phyloP scores from a whole-genome alignment of 129 eudicot genomes.

The Tanacetum coccineum region DNA sequence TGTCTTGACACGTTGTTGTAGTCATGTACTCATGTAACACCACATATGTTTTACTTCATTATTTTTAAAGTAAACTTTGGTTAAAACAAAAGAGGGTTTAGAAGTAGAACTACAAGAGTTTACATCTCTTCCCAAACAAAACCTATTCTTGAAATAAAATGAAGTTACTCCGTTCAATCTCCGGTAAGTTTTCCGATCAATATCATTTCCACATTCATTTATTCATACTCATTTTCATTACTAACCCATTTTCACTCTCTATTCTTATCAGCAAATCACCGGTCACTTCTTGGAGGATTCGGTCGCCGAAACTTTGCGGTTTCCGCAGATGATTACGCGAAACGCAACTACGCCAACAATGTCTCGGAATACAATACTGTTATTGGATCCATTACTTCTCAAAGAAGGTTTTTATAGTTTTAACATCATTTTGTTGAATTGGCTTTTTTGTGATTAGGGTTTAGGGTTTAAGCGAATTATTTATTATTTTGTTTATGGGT shows the following conservation, averaged over 20 bases:
- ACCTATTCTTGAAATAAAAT: conserved; percentile 4
- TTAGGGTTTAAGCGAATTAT: background rate
- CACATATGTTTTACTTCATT: no score
- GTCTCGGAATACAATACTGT: conserved; percentile 81
- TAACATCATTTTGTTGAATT: background rate
- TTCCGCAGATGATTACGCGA: conserved; percentile 51
- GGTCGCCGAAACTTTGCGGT: conserved; percentile 60
- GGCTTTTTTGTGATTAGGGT: background rate
- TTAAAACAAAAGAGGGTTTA: no score
- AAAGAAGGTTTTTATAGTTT: conserved; percentile 47
- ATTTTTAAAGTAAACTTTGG: no score
- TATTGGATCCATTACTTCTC: conserved; percentile 59
- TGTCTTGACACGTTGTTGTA: no score
- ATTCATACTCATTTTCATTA: background rate
- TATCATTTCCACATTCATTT: background rate
- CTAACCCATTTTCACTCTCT: background rate
- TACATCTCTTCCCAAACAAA: no score
- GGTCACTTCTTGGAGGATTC: conserved; percentile 40
- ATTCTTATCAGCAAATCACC: conserved; percentile 38
- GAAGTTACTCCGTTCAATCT: conserved; percentile 56
- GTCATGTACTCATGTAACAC: no score
- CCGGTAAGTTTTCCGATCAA: conserved; percentile 38
- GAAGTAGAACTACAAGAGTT: no score
- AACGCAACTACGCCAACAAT: conserved; percentile 82
- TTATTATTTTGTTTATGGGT: background rate